Base-by-base conservation (phyloP, 495 filamentous ascomycete species). In the Xylaria acuta region DNA sequence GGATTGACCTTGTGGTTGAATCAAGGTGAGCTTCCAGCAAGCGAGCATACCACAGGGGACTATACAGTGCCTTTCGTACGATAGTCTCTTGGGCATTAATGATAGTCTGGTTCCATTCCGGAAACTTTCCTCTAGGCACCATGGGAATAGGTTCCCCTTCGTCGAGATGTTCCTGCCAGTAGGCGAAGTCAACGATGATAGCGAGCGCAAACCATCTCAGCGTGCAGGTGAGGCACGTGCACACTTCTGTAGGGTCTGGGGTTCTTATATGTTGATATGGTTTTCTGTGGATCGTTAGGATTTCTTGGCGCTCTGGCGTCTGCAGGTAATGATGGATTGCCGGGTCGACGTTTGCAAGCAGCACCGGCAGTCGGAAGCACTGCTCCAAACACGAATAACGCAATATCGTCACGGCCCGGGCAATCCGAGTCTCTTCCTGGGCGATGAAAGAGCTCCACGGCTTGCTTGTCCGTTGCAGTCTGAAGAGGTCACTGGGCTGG, bases 101-200 rank as follows among this genome's bases (percentile, higher is more conserved):
- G 1, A 88, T 80, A 5, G 76, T 38, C 34, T 70, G 62, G 70
- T 90, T 88, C 87, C 86, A 88, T 30, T 78, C 60, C 0, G 84
- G 81, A 9, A 45, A 18, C 4, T 72, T 75, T 7, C 86, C 88
- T 4, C 86, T 78, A 0, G 81, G 76, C 7, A 88, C 82, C 38
- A 83, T 83, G 5, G 84, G 84, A 30, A 90, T 86, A 0, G 86
- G 87, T 45, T 84, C 79, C 2, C 87, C 81, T 5, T 74, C 69
- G 70, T 89, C 83, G 11, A 89, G 82, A 62, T 87, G 65, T 25
- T 72, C 22, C 71, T 88, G 88, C 85, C 86, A 90, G 73, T 85
- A 79, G 9, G 84, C 84, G 62, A 90, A 85, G 68, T 90, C 87
- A 41, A 89, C 81, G 18, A 81, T 79, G 14, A 88, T 45, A 62